Conservation (phyloP, 139 green algal species). For the Ettlia oleoabundans region DNA sequence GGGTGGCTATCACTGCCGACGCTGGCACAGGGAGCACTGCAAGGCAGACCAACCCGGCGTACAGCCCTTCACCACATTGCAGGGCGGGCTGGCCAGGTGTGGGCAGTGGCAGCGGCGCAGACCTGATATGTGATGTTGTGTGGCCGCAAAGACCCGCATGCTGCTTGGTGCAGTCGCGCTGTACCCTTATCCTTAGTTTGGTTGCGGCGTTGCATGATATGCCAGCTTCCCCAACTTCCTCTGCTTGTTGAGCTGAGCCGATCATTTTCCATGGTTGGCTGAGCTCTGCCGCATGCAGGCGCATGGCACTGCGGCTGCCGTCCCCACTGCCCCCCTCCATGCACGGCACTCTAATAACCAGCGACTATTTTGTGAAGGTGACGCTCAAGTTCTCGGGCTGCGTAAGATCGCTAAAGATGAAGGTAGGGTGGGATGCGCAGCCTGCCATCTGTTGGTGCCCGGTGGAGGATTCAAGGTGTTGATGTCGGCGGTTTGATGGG, state of each 20-base stretch:
- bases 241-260: too few relatives aligned
- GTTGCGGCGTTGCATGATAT: too few relatives aligned
- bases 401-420: constrained; percentile 1
- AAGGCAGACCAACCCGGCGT: neutral
- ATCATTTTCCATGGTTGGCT: too few relatives aligned
- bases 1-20: neutral
- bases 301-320: constrained; percentile 11
- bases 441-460: too few relatives aligned
- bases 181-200: too few relatives aligned
- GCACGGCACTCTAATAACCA: constrained; percentile 3
- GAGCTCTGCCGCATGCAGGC: too few relatives aligned
- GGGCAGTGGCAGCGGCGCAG: neutral
- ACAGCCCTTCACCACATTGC: constrained; percentile 1
- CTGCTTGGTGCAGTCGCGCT: too few relatives aligned
- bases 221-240: too few relatives aligned
- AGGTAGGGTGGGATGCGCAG: neutral
- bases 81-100: constrained; percentile 3
- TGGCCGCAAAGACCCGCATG: too few relatives aligned
- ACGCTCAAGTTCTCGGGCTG: neutral
- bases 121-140: neutral
- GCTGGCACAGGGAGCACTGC: neutral
- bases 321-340: constrained; percentile 16
- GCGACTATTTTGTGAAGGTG: constrained; percentile 23
- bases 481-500: too few relatives aligned
- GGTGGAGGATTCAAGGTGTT: too few relatives aligned